phyloP scores from a whole-genome alignment of 495 filamentous ascomycete species.

The Stereocaulon alpinum region DNA sequence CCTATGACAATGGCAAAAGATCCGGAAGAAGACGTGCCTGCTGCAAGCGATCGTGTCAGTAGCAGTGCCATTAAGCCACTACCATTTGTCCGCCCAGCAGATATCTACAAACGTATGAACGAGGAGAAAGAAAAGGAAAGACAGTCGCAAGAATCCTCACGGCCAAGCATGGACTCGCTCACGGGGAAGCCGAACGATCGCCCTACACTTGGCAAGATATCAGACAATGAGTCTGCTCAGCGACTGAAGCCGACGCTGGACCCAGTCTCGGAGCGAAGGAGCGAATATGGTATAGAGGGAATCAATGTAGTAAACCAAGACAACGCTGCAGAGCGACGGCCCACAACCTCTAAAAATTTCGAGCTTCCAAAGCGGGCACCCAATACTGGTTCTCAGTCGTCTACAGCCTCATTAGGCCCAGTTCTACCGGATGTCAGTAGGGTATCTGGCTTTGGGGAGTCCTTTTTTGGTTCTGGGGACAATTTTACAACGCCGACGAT shows the following conservation, averaged over 20 bases:
- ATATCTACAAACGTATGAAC: slow-evolving; percentile 66
- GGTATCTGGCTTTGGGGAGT: slow-evolving; percentile 52
- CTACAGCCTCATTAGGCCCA: slow-evolving; percentile 29
- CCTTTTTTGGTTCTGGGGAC: slow-evolving; percentile 24
- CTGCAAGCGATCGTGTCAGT: slow-evolving; percentile 10
- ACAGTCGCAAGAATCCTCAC: slow-evolving; percentile 41
- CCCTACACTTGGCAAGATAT: slow-evolving; percentile 23
- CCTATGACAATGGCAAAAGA: slow-evolving; percentile 18
- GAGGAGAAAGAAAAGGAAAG: slow-evolving; percentile 53
- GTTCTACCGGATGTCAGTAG: slow-evolving; percentile 55
- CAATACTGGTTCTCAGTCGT: slow-evolving; percentile 11
- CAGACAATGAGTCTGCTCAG: slow-evolving; percentile 26
- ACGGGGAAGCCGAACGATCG: slow-evolving; percentile 14
- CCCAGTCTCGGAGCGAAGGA: slow-evolving; percentile 47
- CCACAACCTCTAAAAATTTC: slow-evolving; percentile 19
- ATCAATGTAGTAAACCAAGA: slow-evolving; percentile 17
- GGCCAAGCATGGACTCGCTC: slow-evolving; percentile 35
- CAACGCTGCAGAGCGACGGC: slow-evolving; percentile 10
- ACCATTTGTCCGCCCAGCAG: slow-evolving; percentile 62
- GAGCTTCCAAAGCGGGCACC: slow-evolving; percentile 12
- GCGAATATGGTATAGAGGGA: slow-evolving; percentile 44
- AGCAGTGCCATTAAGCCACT: slow-evolving; percentile 34
- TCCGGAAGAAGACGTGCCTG: background rate
- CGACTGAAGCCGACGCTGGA: slow-evolving; percentile 35
- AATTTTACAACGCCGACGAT: background rate